These are phyloP conservation scores for Chalciporus pseudorubinellus DNA, from an alignment of 768 basidiomycete genomes.

Conservation along the genomic window DNA sequence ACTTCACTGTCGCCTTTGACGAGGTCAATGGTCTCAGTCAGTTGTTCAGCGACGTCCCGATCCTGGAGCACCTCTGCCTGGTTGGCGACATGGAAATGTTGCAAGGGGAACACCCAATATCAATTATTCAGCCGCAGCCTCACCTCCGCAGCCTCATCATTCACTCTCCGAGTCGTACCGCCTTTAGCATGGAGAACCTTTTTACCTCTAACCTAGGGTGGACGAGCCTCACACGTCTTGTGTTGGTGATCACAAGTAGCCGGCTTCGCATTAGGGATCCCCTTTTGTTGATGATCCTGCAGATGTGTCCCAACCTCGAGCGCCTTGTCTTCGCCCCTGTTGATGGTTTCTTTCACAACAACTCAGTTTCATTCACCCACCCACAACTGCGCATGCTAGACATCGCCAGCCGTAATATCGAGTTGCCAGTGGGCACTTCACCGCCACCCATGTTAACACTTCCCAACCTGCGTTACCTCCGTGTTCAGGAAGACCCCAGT, in stretches of 20 bases:
- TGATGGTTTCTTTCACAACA: background rate
- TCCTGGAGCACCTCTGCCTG: slow-evolving; percentile 15
- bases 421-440: background rate
- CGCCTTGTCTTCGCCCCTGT: slow-evolving; percentile 5
- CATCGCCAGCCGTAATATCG: background rate
- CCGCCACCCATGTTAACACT: slow-evolving; percentile 14
- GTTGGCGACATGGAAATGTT: slow-evolving; percentile 1
- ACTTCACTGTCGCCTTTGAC: slow-evolving; percentile 4
- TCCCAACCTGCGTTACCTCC: slow-evolving; percentile 10
- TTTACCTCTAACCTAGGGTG: slow-evolving; percentile 9
- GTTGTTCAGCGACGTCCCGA: slow-evolving; percentile 16
- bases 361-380: slow-evolving; percentile 11
- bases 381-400: slow-evolving; percentile 7
- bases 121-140: slow-evolving; percentile 3
- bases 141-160: slow-evolving; percentile 13
- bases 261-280: background rate
- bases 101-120: background rate
- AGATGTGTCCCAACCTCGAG: slow-evolving; percentile 18
- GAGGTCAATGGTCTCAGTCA: background rate
- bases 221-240: slow-evolving; percentile 12
- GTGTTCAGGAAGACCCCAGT: slow-evolving; percentile 1
- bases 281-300: slow-evolving; percentile 12
- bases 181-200: background rate
- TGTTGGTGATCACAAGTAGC: background rate
- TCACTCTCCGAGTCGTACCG: background rate